Evolutionary conservation across 176 grass and related monocot genomes (phyloP).

Genomic region (Miscanthus lutarioriparius): DNA sequence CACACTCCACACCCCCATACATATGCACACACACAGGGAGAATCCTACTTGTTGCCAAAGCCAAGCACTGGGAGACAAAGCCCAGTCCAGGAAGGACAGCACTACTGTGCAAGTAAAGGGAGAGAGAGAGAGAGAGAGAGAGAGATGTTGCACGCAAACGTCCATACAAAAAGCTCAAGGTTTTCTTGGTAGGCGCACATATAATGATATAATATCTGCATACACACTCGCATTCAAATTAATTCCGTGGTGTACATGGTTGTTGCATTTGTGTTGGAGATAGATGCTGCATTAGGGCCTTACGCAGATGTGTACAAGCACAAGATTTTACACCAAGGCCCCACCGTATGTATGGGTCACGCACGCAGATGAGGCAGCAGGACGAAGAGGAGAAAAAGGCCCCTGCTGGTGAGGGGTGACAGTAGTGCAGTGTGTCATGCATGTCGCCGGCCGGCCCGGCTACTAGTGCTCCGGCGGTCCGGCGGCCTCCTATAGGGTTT

Average conservation of each 20-base stretch:
- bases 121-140: not conserved
- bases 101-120: not conserved
- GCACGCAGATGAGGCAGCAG: not conserved
- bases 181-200: conserved; percentile 7
- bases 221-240: not conserved
- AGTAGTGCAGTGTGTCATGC: not conserved
- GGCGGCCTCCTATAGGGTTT: not conserved
- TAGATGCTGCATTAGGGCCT: not conserved
- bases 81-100: conserved; percentile 40
- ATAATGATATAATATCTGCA: not conserved
- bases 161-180: conserved; percentile 29
- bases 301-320: conserved; percentile 23
- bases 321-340: not conserved
- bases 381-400: not conserved
- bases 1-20: not conserved
- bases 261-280: no score
- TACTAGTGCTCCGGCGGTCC: not conserved
- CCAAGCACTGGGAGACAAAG: conserved; percentile 52
- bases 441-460: not conserved
- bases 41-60: conserved; percentile 48
- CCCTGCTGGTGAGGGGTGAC: not conserved
- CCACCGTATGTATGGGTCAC: not conserved
- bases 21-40: not conserved
- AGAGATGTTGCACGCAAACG: not conserved
- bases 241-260: not conserved